Percentiles rank a stretch among this genome's conserved stretches.
phyloP scores from a whole-genome alignment of 805 yeast genomes.

The Wickerhamomyces strasburgensis region DNA sequence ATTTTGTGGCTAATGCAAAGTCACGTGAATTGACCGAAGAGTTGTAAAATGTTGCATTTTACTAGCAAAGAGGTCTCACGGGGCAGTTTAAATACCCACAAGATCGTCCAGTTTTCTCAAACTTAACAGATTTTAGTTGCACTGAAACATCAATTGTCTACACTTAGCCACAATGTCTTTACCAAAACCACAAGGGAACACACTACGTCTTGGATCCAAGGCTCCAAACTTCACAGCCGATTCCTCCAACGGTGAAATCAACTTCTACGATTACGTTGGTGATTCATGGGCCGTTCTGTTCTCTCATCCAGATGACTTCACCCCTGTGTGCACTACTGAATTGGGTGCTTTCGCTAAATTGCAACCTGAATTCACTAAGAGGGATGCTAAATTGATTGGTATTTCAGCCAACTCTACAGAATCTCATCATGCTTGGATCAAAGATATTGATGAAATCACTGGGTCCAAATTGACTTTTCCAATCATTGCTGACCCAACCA shows the following conservation, averaged over 20 bases:
- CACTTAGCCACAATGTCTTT: slow-evolving; percentile 34
- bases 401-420: slow-evolving; percentile 59
- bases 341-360: slow-evolving; percentile 70
- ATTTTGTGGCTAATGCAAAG: slow-evolving; percentile 12
- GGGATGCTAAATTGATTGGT: slow-evolving; percentile 64
- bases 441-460: slow-evolving; percentile 64
- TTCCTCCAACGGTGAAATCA: slow-evolving; percentile 57
- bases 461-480: slow-evolving; percentile 59
- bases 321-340: slow-evolving; percentile 78
- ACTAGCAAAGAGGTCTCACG: too few relatives aligned
- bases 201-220: slow-evolving; percentile 50
- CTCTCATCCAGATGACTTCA: slow-evolving; percentile 75
- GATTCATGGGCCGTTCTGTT: slow-evolving; percentile 62
- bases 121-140: background rate
- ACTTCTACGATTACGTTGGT: slow-evolving; percentile 60
- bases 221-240: slow-evolving; percentile 68
- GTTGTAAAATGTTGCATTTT: slow-evolving; percentile 6
- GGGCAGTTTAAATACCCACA: too few relatives aligned
- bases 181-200: slow-evolving; percentile 34
- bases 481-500: slow-evolving; percentile 59
- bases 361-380: slow-evolving; percentile 61
- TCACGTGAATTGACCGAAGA: slow-evolving; percentile 19
- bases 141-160: background rate
- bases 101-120: too few relatives aligned
- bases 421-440: slow-evolving; percentile 63